These are phyloP conservation scores for Colletotrichum karsti DNA, from an alignment of 2,329 filamentous ascomycete species.

Conservation along the genomic window DNA sequence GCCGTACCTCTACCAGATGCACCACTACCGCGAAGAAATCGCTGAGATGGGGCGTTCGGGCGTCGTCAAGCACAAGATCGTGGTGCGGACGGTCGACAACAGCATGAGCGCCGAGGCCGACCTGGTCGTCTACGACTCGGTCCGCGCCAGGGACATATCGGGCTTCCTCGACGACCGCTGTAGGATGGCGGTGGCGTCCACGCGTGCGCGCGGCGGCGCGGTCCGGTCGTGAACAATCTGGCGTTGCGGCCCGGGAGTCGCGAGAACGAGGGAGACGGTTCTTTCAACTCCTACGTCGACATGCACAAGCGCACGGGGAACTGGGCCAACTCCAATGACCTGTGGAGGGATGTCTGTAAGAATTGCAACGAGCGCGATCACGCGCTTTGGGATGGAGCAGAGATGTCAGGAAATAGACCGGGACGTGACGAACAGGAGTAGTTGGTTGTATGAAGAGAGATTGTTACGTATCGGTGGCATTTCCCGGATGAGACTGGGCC, in stretches of 20 bases:
- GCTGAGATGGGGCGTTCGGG: background rate
- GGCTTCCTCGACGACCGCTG: constrained; percentile 3
- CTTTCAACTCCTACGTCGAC: background rate
- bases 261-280: background rate
- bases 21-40: background rate
- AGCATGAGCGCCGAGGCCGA: constrained; percentile 17
- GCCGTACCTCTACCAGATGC: constrained; percentile 1
- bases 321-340: background rate
- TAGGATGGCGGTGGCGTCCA: constrained; percentile 9
- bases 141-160: background rate
- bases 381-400: too few species aligned
- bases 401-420: too few species aligned
- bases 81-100: background rate
- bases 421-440: too few species aligned
- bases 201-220: constrained; percentile 2
- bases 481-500: too few species aligned
- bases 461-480: too few species aligned
- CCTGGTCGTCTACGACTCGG: constrained; percentile 11
- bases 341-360: background rate
- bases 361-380: background rate
- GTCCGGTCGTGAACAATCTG: background rate
- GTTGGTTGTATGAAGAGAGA: too few species aligned
- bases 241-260: background rate
- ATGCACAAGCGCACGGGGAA: background rate
- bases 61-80: constrained; percentile 13